phyloP scores from a whole-genome alignment of 1,284 basidiomycete species.

The Leccinum fallax region DNA sequence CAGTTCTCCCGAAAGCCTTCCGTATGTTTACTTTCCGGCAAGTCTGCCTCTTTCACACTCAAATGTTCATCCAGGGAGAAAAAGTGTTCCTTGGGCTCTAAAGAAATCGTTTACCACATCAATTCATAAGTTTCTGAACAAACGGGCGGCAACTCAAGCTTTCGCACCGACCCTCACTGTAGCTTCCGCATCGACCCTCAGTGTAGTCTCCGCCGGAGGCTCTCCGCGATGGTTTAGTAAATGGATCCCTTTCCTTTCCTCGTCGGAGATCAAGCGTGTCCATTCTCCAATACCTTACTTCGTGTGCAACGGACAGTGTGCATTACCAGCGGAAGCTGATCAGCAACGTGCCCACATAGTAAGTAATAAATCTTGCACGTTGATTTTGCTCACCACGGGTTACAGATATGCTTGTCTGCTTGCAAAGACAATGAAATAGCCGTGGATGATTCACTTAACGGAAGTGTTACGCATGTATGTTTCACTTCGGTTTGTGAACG shows the following conservation, averaged over 20 bases:
- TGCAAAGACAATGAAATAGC: slow-evolving; percentile 30
- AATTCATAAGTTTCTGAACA: slow-evolving; percentile 3
- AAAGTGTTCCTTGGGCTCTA: background rate
- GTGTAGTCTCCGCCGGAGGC: slow-evolving; percentile 20
- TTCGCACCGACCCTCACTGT: slow-evolving; percentile 13
- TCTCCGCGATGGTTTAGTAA: slow-evolving; percentile 18
- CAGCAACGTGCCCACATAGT: slow-evolving; percentile 26
- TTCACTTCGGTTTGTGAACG: background rate
- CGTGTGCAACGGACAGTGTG: slow-evolving; percentile 25
- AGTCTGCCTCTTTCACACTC: background rate
- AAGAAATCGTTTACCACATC: slow-evolving; percentile 4
- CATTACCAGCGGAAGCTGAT: slow-evolving; percentile 6
- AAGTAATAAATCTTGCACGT: slow-evolving; percentile 3
- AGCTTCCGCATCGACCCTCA: slow-evolving; percentile 9
- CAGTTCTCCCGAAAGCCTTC: slow-evolving; percentile 13
- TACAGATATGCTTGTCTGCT: slow-evolving; percentile 32
- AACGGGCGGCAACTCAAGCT: slow-evolving; percentile 16
- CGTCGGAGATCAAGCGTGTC: slow-evolving; percentile 12
- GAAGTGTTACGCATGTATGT: slow-evolving; percentile 27
- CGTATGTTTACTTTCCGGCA: slow-evolving; percentile 6
- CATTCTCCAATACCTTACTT: slow-evolving; percentile 21
- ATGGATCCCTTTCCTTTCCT: slow-evolving; percentile 22
- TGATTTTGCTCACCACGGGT: background rate
- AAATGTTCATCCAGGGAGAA: slow-evolving; percentile 9
- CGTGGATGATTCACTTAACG: slow-evolving; percentile 19